Evolutionary conservation across 2,329 filamentous ascomycete species (phyloP), one percentile per base, ranked within the genome.

Genomic region (Lasiodiplodia sp.): DNA sequence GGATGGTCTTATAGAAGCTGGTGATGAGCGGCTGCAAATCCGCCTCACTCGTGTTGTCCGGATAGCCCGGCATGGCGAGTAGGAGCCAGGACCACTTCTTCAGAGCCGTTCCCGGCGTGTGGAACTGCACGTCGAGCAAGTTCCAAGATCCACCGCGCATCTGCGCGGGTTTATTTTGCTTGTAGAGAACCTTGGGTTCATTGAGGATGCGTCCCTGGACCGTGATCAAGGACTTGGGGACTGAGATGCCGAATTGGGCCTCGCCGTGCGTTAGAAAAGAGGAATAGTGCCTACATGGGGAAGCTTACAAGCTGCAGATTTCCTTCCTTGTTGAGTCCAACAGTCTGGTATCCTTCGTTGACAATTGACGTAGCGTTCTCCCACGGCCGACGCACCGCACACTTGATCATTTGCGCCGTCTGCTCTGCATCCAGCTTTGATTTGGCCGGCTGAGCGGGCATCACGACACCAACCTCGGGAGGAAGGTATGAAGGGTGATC

Each of bases 181-280:
- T 70, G 74, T 97, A 97, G 2, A 80, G 76, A 34, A 97, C 80
- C 0, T 71, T 73, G 0, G 93, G 93, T 0, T 87, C 75, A 0
- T 73, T 52, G 0, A 97, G 84, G 51, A 95, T 86, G 6, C 94
- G 89, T 1, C 88, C 94, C 0, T 84, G 83, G 0, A 97, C 91
- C 0, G 91, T 91, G 40, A 97, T 82, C 40, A 97, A 84, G 1
- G 83, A 78, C 14, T 86, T 85, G 7, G 82, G 83, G 3, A 94
- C 85, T 1, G 80, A 79, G 70, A 96, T 83, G 5, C 90, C 90
- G 70, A 94, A 96, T 23, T 44, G 31, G 12, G 63, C 63, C 63
- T 66, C 34, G 21, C 21, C 34, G 16, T 7, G 31, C 38, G 34
- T 66, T n/a, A 66, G 37, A 14, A 28, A 16, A 31, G 28, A 18